Conservation (phyloP, 306 rosid genomes). For the Gastrolobium villosum region DNA sequence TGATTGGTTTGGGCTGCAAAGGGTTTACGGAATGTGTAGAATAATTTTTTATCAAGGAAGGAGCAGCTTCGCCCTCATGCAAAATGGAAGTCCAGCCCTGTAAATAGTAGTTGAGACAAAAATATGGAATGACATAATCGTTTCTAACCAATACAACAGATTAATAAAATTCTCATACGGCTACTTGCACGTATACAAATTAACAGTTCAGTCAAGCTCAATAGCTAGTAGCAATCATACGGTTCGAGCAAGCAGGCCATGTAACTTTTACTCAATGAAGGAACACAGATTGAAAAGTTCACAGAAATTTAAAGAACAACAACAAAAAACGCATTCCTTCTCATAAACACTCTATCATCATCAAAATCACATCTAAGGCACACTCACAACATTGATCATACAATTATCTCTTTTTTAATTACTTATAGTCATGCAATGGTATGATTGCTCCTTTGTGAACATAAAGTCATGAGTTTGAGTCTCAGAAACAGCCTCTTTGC, state of each 20-base stretch:
- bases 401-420: too few relatives aligned
- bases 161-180: background rate
- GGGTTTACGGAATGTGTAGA: background rate
- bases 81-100: background rate
- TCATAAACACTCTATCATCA: too few relatives aligned
- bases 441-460: too few relatives aligned
- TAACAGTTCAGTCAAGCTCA: conserved; percentile 6
- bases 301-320: background rate
- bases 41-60: background rate
- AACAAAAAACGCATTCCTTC: too few relatives aligned
- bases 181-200: background rate
- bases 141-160: background rate
- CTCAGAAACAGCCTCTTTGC: too few relatives aligned
- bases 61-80: background rate
- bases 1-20: too few relatives aligned
- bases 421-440: too few relatives aligned
- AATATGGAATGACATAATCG: background rate
- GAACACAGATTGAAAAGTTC: background rate
- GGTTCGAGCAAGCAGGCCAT: too few relatives aligned
- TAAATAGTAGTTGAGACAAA: background rate
- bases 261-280: background rate
- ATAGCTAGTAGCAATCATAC: too few relatives aligned
- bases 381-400: too few relatives aligned
- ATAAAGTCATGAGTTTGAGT: too few relatives aligned
- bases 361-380: too few relatives aligned